Evolutionary conservation across 2,329 filamentous ascomycete species (phyloP).

Genomic region (Zymoseptoria tritici): DNA sequence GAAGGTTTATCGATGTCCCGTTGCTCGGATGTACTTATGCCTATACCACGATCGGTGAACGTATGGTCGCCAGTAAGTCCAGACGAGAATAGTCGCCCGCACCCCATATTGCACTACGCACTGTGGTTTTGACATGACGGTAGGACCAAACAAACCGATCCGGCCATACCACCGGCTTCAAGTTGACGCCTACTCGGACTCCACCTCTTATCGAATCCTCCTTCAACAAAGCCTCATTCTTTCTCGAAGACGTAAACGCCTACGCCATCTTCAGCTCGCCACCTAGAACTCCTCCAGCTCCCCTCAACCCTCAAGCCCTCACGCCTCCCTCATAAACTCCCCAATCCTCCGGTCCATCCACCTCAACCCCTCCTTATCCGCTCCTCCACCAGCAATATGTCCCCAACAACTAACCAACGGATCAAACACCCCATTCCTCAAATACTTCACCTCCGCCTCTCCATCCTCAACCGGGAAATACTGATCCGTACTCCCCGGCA

Average conservation of each 20-base stretch:
- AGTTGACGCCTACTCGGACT: no score
- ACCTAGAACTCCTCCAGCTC: background rate
- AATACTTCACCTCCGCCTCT: background rate
- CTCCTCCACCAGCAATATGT: slow-evolving; percentile 1
- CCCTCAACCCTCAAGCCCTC: no score
- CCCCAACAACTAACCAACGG: background rate
- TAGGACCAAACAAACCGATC: no score
- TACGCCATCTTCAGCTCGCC: background rate
- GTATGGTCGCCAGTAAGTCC: no score
- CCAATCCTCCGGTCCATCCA: background rate
- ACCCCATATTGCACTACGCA: no score
- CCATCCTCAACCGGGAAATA: slow-evolving; percentile 1
- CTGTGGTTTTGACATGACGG: no score
- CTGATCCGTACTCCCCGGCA: slow-evolving; percentile 1
- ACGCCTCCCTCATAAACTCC: background rate
- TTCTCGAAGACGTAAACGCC: background rate
- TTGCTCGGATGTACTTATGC: no score
- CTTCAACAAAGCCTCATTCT: background rate
- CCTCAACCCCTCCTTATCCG: background rate
- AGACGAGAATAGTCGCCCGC: no score
- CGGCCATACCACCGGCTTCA: no score
- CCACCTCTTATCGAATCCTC: no score
- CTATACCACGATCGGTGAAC: no score
- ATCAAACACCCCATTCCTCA: background rate
- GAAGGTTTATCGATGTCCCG: no score